A percentile compares a stretch with the other conserved stretches of the same genome.
These are phyloP conservation scores for Aspergillus felis DNA, from an alignment of 2,329 filamentous ascomycete genomes.

Conservation along the genomic window DNA sequence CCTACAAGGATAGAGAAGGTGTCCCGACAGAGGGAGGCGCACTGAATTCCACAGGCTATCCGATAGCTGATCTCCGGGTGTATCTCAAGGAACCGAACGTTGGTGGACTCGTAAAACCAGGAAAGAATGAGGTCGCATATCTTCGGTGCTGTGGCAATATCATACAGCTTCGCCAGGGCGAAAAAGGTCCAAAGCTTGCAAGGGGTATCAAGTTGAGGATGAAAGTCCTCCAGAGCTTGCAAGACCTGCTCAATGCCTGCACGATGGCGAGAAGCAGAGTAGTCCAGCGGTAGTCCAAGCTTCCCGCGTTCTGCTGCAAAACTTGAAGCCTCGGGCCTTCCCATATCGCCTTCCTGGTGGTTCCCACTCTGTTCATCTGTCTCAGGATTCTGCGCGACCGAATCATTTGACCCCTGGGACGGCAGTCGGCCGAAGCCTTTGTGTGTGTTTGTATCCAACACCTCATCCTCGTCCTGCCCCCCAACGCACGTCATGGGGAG, in stretches of 20 bases:
- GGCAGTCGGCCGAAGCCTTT: neutral
- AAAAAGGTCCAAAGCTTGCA: constrained; percentile 65
- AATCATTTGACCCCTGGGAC: neutral
- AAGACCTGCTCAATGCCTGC: constrained; percentile 62
- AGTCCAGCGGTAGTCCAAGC: constrained; percentile 45
- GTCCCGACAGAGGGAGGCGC: constrained; percentile 31
- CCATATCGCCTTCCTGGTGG: neutral
- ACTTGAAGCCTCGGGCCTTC: neutral
- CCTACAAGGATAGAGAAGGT: constrained; percentile 61
- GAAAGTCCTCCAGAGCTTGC: constrained; percentile 52
- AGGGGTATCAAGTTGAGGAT: constrained; percentile 60
- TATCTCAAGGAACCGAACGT: constrained; percentile 59
- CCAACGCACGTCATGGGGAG: constrained; percentile 42
- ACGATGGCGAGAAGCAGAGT: constrained; percentile 61
- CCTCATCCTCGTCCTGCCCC: constrained; percentile 46
- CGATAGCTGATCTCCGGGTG: constrained; percentile 59
- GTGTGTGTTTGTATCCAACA: neutral
- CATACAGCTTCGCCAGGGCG: constrained; percentile 57
- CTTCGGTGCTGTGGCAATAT: constrained; percentile 31
- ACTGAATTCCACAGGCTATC: constrained; percentile 47
- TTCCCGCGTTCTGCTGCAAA: neutral
- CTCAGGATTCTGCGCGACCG: neutral
- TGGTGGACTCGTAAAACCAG: constrained; percentile 57
- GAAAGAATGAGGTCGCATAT: constrained; percentile 48
- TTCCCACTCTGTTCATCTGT: neutral